Conservation (phyloP, 2,329 filamentous ascomycete species). For the Arachnopeziza araneosa region DNA sequence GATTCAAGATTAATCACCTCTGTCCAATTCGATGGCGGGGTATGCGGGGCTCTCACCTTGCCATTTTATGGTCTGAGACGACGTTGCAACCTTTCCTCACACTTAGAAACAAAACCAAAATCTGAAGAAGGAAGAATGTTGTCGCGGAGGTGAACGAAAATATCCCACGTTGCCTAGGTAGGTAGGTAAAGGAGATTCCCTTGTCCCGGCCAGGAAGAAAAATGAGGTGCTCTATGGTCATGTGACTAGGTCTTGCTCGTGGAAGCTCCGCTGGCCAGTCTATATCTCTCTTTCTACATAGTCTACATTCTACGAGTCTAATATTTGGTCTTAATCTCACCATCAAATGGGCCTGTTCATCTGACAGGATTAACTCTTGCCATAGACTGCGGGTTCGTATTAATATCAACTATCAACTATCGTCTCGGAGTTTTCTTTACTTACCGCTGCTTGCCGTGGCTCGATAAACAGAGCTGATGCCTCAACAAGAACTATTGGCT, state of each 20-base stretch:
- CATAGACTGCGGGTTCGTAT: slow-evolving; percentile 15
- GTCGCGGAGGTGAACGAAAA: too few relatives aligned
- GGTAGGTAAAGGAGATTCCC: too few relatives aligned
- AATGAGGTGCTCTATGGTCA: too few relatives aligned
- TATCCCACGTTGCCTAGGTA: too few relatives aligned
- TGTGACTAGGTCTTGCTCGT: too few relatives aligned
- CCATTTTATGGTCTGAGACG: slow-evolving; percentile 13
- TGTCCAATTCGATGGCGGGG: slow-evolving; percentile 15
- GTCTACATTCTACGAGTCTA: too few relatives aligned
- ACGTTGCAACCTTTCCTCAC: background rate
- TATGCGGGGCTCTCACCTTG: slow-evolving; percentile 28
- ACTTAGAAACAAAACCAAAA: background rate
- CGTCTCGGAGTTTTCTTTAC: slow-evolving; percentile 8
- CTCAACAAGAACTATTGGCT: slow-evolving; percentile 67
- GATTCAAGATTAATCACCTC: background rate
- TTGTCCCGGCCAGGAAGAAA: too few relatives aligned
- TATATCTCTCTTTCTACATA: too few relatives aligned
- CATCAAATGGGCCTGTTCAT: background rate
- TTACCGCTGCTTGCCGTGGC: slow-evolving; percentile 66
- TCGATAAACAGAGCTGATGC: slow-evolving; percentile 85
- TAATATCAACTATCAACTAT: background rate
- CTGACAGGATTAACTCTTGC: slow-evolving; percentile 21
- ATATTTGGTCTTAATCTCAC: too few relatives aligned
- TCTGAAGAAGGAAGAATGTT: background rate
- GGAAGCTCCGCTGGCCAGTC: too few relatives aligned